Percentiles rank a stretch among this genome's conserved stretches.
phyloP scores from a whole-genome alignment of 495 filamentous ascomycete species.

The Podospora sp. region DNA sequence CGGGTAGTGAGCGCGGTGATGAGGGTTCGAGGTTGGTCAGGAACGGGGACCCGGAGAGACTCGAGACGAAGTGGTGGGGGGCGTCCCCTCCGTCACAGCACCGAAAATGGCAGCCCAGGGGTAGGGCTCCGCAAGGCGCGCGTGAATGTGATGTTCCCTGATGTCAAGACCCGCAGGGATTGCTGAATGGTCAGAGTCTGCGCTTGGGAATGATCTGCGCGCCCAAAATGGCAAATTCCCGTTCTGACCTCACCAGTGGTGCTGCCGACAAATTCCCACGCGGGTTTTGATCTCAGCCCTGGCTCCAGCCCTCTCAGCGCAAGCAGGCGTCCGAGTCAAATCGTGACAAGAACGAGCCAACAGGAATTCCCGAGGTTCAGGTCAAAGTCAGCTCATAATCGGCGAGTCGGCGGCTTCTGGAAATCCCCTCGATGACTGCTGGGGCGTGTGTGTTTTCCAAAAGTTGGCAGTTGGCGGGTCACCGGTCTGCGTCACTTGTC shows the following conservation, averaged over 20 bases:
- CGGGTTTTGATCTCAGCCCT: not conserved
- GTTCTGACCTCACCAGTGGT: slow-evolving; percentile 15
- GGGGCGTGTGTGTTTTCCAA: not conserved
- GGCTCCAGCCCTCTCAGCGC: not conserved
- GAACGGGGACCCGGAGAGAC: slow-evolving; percentile 9
- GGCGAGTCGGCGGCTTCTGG: not conserved
- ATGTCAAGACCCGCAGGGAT: slow-evolving; percentile 28
- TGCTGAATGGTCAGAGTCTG: slow-evolving; percentile 2
- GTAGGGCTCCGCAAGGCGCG: slow-evolving; percentile 6
- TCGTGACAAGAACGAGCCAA: not conserved
- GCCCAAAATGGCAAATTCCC: slow-evolving; percentile 25
- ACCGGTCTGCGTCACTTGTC: slow-evolving; percentile 25
- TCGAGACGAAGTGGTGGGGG: slow-evolving; percentile 10
- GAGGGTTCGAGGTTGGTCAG: slow-evolving; percentile 3
- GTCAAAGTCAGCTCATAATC: not conserved
- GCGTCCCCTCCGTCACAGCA: not conserved
- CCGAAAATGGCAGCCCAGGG: not conserved
- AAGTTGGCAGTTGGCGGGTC: slow-evolving; percentile 6
- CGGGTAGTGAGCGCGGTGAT: not conserved
- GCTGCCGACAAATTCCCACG: not conserved
- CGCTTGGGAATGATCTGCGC: slow-evolving; percentile 29
- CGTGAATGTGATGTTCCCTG: slow-evolving; percentile 7
- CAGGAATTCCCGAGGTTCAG: not conserved
- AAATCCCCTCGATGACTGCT: not conserved
- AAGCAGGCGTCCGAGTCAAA: too few relatives aligned